Percentiles rank a stretch among this genome's conserved stretches.
Conservation (phyloP, 345 rosid species). For the Aethionema arabicum region DNA sequence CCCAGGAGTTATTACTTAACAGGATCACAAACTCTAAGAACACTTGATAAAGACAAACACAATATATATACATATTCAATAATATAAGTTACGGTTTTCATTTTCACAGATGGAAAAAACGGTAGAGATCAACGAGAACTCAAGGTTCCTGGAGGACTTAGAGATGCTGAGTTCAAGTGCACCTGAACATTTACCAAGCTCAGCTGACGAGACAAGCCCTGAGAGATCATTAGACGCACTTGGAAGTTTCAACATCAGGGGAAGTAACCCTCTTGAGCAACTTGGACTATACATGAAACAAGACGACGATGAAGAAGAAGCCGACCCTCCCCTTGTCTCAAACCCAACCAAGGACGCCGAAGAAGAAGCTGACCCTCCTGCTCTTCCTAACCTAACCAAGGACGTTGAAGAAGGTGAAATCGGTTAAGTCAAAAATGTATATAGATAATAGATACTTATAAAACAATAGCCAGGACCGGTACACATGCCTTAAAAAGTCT, state of each 20-base stretch:
- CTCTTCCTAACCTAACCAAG: background rate
- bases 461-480: conserved; percentile 22
- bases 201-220: conserved; percentile 62
- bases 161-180: conserved; percentile 80
- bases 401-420: conserved; percentile 89
- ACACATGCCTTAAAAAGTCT: conserved; percentile 3
- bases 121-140: conserved; percentile 87
- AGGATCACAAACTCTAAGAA: conserved; percentile 8
- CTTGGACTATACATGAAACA: conserved; percentile 87
- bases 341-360: conserved; percentile 44
- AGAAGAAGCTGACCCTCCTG: conserved; percentile 42
- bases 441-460: conserved; percentile 20
- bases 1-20: background rate
- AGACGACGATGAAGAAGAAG: conserved; percentile 74
- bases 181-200: conserved; percentile 60
- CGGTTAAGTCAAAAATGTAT: conserved; percentile 40
- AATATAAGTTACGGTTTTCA: background rate
- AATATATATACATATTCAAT: background rate
- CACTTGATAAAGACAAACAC: background rate
- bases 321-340: conserved; percentile 39
- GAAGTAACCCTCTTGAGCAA: conserved; percentile 84
- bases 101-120: conserved; percentile 88
- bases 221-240: conserved; percentile 49
- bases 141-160: conserved; percentile 77
- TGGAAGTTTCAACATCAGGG: conserved; percentile 75